Base-by-base conservation (phyloP, 768 basidiomycete species). In the Lanmaoa rubissima region DNA sequence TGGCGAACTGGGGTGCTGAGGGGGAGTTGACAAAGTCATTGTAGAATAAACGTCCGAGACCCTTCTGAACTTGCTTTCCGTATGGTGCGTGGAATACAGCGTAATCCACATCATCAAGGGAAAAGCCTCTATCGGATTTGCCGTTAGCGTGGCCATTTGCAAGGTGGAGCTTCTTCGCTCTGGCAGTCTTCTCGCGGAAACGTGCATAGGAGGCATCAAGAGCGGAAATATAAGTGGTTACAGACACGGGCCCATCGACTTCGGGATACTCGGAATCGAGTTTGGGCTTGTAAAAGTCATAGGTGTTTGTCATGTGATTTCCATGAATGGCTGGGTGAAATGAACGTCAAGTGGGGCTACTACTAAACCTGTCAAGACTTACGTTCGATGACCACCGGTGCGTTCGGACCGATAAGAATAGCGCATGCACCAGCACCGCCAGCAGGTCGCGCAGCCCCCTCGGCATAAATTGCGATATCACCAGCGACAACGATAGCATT, bases 281-380 rank as follows among this genome's bases (percentile, higher is more conserved):
- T 65, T 92, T 87, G 47, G 97, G 97, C 79, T 99, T 99, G 87
- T 97, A 99, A 75, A 98, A 98, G 76, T 99, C 97, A 75, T 96
- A 98, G 0, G 88, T 92, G 79, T 99, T 96, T 59, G 89, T 88
- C 90, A 98, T 98, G 79, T 94, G 92, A 49, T 87, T 93, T 26
- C 95, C 96, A 74, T 98, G 97, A 62, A 94, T 82, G 64, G 96
- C 96, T 98, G 71, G 10, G 41, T 69, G 55, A 53, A 54, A 57
- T 31, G 6, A 41, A 44, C 16, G 45, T 65, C 48, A 69, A 19
- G 36, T 32, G n/a, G 8, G 11, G 41, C 42, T 40, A 53, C 17
- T 16, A 52, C 42, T 43, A 28, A 48, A 43, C 57, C 4, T 21
- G 42, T 32, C 24, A 38, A 32, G 45, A 82, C 94, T 78, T 74